These are phyloP conservation scores for Plasmodium vivax DNA, from an alignment of 169 alveolate genomes.

Conservation along the genomic window DNA sequence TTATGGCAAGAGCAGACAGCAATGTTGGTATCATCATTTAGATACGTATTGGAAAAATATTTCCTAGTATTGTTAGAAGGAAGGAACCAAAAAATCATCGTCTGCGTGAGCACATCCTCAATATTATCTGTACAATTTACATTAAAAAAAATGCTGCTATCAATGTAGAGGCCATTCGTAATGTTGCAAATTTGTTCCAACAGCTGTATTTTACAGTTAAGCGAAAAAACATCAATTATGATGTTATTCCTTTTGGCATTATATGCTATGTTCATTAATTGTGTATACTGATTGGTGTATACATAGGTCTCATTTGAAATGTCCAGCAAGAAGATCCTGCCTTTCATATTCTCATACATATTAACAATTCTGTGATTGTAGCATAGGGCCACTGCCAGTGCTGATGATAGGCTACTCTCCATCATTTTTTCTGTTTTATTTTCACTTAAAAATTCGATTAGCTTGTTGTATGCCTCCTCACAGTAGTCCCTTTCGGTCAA, in stretches of 20 bases:
- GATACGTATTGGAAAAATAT: constrained; percentile 83
- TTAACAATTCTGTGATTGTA: constrained; percentile 54
- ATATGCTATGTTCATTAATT: constrained; percentile 72
- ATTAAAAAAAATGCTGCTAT: constrained; percentile 43
- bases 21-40: constrained; percentile 84
- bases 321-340: constrained; percentile 48
- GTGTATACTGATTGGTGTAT: constrained; percentile 71
- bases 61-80: constrained; percentile 85
- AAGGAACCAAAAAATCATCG: constrained; percentile 83
- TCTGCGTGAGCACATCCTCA: constrained; percentile 68
- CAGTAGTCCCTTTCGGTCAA: constrained; percentile 62
- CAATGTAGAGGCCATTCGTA: constrained; percentile 62
- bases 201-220: constrained; percentile 39
- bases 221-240: constrained; percentile 68
- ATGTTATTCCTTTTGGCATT: constrained; percentile 68
- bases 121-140: constrained; percentile 36
- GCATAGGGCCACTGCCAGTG: constrained; percentile 47
- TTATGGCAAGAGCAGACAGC: constrained; percentile 91
- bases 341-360: constrained; percentile 54
- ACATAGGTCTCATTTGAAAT: constrained; percentile 37
- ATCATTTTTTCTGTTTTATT: constrained; percentile 15
- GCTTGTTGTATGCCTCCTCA: constrained; percentile 36
- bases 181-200: constrained; percentile 74
- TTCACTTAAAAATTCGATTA: constrained; percentile 51
- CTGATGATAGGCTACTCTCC: constrained; percentile 64